Base-by-base conservation (phyloP, 306 rosid species). In the Fragaria ananassa region DNA sequence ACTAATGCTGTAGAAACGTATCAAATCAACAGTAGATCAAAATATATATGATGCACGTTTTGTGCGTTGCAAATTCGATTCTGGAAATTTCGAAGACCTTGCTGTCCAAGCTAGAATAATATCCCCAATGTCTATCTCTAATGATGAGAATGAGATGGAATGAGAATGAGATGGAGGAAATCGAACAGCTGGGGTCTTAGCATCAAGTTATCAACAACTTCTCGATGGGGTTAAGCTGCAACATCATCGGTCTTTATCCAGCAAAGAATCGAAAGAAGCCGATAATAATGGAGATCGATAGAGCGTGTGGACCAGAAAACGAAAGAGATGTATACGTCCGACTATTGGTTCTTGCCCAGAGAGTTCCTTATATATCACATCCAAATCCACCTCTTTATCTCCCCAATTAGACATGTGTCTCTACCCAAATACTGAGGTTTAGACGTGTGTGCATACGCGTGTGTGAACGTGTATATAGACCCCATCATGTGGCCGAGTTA, bases 161-260 rank as follows among this genome's bases (percentile, higher is more conserved):
- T 37, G 42, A 5, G 42, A 39, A 23, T 68, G 54, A 68, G n/a
- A 25, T 14, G 31, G 18, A 45, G 39, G n/a, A 8, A 25, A 68
- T 45, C 41, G 56, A 8, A 70, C 61, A 8, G 44, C 74, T 49
- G 44, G 58, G 58, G 60, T 27, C 29, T 5, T 29, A 4, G 37
- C 15, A 60, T 60, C 39, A 25, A 60, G 39, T 25, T 27, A 61
- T 60, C 18, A 60, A 60, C 74, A 70, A 68, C 73, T 69, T 45
- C 39, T 14, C 5, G 41, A 44, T 5, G 2, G 37, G 65, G 39
- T 9, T 62, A 14, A 61, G 25, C 13, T 7, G 57, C 41, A 45
- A 25, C 57, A 25, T 25, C 57, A 25, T 2, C n/a, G n/a, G n/a
- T n/a, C 45, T 25, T 25, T 69, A 69, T 69, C 57, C 35, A 11